phyloP scores from a whole-genome alignment of 306 rosid species.

The Ormosia emarginata region DNA sequence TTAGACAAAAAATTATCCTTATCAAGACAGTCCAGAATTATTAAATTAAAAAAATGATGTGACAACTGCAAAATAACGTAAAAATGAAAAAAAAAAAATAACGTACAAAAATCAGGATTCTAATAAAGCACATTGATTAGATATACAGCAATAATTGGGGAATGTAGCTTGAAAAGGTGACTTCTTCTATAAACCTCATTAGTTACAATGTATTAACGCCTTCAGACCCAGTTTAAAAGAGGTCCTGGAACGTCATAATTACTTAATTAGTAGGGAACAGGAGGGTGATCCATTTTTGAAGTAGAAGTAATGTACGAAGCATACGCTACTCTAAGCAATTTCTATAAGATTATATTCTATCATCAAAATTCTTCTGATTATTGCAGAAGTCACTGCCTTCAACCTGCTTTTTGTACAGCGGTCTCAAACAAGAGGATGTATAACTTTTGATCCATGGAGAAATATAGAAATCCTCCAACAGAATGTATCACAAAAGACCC shows the following conservation, averaged over 20 bases:
- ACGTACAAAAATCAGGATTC: neutral
- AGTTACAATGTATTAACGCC: neutral
- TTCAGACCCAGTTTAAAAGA: neutral
- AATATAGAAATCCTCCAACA: constrained; percentile 86
- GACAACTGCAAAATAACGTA: neutral
- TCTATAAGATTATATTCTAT: constrained; percentile 10
- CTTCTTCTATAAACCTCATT: neutral
- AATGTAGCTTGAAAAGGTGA: neutral
- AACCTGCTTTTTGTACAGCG: constrained; percentile 81
- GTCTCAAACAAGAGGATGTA: constrained; percentile 90
- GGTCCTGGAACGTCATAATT: too few species aligned
- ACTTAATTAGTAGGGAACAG: neutral
- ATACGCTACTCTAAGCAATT: constrained; percentile 13
- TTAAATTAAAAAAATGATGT: neutral
- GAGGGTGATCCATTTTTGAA: neutral
- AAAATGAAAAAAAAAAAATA: too few species aligned
- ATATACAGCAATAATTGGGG: neutral
- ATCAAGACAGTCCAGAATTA: neutral
- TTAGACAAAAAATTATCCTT: neutral
- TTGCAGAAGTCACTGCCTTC: constrained; percentile 23
- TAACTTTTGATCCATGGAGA: constrained; percentile 88
- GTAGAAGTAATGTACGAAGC: constrained; percentile 36
- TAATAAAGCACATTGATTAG: neutral
- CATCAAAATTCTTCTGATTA: constrained; percentile 20
- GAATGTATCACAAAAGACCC: constrained; percentile 98